Conservation (phyloP, 2,329 filamentous ascomycete species). For the Fusarium algeriense region DNA sequence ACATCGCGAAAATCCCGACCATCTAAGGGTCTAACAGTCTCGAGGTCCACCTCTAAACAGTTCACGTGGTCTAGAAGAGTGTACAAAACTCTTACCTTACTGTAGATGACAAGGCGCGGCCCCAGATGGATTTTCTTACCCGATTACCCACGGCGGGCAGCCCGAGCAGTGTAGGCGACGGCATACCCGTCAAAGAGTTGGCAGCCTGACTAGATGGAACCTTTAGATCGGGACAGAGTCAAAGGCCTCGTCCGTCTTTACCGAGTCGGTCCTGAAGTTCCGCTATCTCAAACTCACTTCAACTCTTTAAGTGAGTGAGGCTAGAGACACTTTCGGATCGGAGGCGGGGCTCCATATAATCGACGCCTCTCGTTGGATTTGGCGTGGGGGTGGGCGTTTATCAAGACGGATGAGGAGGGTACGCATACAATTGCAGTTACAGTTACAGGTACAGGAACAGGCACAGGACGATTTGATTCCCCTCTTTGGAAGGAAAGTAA, state of each 20-base stretch:
- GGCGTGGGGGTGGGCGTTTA: constrained; percentile 26
- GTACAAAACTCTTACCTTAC: constrained; percentile 8
- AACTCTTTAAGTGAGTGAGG: constrained; percentile 20
- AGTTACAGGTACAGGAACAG: constrained; percentile 28
- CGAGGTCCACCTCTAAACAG: constrained; percentile 19
- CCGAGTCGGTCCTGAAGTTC: constrained; percentile 24
- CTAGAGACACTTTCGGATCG: constrained; percentile 32
- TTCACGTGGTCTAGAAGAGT: constrained; percentile 28
- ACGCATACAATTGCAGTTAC: constrained; percentile 17
- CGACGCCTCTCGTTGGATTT: constrained; percentile 19
- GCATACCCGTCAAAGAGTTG: constrained; percentile 15
- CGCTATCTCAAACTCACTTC: constrained; percentile 4
- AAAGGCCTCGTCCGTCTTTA: constrained; percentile 40
- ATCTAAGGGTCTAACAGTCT: neutral
- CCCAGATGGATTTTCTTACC: constrained; percentile 17
- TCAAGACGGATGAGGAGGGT: constrained; percentile 14
- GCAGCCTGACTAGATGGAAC: constrained; percentile 1
- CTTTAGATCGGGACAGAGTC: constrained; percentile 25
- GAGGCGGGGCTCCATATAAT: constrained; percentile 28
- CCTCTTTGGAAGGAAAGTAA: neutral
- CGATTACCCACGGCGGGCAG: constrained; percentile 14
- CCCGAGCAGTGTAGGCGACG: constrained; percentile 6
- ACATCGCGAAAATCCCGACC: constrained; percentile 5
- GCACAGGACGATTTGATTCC: constrained; percentile 18
- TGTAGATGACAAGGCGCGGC: constrained; percentile 13